Base-by-base conservation (phyloP, 2,329 filamentous ascomycete genomes). In the Fusarium pseudonygamai region DNA sequence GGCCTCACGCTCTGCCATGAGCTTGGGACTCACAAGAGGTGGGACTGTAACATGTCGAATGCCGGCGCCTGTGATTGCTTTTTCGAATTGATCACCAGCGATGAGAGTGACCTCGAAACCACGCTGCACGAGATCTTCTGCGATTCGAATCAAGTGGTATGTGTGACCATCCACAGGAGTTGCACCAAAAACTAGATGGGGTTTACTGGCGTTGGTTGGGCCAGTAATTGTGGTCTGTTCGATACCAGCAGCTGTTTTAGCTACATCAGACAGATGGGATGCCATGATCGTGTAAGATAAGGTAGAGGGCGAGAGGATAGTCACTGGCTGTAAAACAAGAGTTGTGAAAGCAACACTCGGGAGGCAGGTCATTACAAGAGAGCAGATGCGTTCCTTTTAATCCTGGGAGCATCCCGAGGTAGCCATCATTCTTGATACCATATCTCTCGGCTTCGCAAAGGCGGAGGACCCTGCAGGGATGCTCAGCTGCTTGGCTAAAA, bases 31-130 rank as follows among this genome's bases (percentile, higher is more conserved):
- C 6, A 73, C 12, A 22, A 72, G 37, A 10, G 45, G 11, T 3
- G 71, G 53, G 6, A 76, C 50, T 2, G 57, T 26, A 28, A 84
- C 74, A 65, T 82, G 85, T 4, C 76, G 78, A 15, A 82, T 82
- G 2, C 85, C 85, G 7, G 80, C 79, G 5, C 75, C 75, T 57
- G 81, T 80, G 56, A 85, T 77, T 14, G 77, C 64, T 6, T 77
- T 67, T 50, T 82, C 75, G 72, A 83, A 85, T 13, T 80, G 70
- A 1, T 77, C 73, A 5, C 82, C 82, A 11, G 80, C 79, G 24
- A 87, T 80, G 70, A 86, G 84, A 5, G 82, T 84, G 7, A 85
- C 77, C 14, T 82, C 77, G 63, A 84, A 87, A 7, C 84, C 85
- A 11, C 80, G 77, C 16, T 76, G 70, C 18, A 83, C 73, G 15